phyloP scores from a whole-genome alignment of 306 rosid genomes.

The Crataegus laevigata region DNA sequence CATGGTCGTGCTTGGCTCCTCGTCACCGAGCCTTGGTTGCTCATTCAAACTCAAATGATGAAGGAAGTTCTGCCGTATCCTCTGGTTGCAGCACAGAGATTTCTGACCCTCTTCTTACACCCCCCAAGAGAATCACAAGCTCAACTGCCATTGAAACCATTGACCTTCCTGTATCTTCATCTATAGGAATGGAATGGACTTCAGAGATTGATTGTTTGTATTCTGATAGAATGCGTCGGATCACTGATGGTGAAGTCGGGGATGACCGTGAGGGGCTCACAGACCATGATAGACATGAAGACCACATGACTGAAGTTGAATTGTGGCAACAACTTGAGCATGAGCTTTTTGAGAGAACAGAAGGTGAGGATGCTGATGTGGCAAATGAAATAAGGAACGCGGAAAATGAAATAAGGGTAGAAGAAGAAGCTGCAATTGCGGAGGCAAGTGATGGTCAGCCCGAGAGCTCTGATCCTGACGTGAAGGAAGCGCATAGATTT shows the following conservation, averaged over 20 bases:
- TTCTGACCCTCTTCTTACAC: conserved; percentile 40
- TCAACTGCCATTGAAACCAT: conserved; percentile 29
- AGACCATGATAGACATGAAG: conserved; percentile 39
- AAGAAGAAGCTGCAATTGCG: conserved; percentile 53
- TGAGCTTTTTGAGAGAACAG: conserved; percentile 52
- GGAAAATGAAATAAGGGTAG: conserved; percentile 48
- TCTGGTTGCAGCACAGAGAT: conserved; percentile 22
- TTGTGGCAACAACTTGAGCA: conserved; percentile 92
- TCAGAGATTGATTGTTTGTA: conserved; percentile 50
- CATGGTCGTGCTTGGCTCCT: conserved; percentile 95
- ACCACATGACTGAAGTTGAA: conserved; percentile 72
- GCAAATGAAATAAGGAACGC: conserved; percentile 29
- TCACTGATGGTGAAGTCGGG: conserved; percentile 24
- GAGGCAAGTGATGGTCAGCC: conserved; percentile 45
- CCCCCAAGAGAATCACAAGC: conserved; percentile 33
- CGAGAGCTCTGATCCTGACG: conserved; percentile 41
- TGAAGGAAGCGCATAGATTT: conserved; percentile 69
- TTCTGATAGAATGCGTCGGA: conserved; percentile 29
- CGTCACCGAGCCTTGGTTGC: conserved; percentile 49
- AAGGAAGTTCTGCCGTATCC: conserved; percentile 28
- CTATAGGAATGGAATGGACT: conserved; percentile 56
- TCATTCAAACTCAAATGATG: conserved; percentile 34
- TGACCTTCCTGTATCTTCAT: conserved; percentile 55
- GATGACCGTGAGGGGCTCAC: conserved; percentile 31
- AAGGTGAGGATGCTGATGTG: conserved; percentile 49